Conservation (phyloP, 1,139 yeast genomes). For the Yamadazyma epiphylla region DNA sequence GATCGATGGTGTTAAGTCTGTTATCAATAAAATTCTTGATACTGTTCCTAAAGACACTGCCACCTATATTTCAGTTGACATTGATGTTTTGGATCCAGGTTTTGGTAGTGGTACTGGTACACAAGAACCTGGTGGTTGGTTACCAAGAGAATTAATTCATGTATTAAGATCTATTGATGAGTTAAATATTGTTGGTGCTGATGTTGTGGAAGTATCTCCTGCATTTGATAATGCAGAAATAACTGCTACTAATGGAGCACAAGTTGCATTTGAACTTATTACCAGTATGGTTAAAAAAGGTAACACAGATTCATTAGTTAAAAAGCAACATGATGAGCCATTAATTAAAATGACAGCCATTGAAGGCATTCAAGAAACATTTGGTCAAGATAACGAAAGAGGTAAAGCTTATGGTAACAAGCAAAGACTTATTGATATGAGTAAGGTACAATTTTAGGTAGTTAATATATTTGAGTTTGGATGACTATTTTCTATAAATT, state of each 20-base stretch:
- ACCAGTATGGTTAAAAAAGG: constrained; percentile 74
- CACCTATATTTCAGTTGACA: constrained; percentile 69
- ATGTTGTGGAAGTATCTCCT: constrained; percentile 75
- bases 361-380: too few relatives aligned
- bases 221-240: constrained; percentile 69
- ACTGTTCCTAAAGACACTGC: constrained; percentile 56
- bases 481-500: too few relatives aligned
- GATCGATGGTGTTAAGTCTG: constrained; percentile 53
- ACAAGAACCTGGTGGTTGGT: constrained; percentile 78
- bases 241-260: constrained; percentile 76
- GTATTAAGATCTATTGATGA: constrained; percentile 56
- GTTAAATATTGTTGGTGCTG: constrained; percentile 70
- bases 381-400: too few relatives aligned
- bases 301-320: constrained; percentile 12
- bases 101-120: constrained; percentile 84
- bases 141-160: constrained; percentile 69
- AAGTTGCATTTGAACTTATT: constrained; percentile 63
- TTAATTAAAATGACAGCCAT: too few relatives aligned
- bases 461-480: too few relatives aligned
- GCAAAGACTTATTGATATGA: constrained; percentile 7
- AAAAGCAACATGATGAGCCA: too few relatives aligned
- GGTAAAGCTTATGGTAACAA: constrained; percentile 5
- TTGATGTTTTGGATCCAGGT: constrained; percentile 80
- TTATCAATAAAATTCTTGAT: constrained; percentile 46
- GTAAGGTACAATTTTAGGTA: too few relatives aligned